phyloP scores from a whole-genome alignment of 2,329 filamentous ascomycete species.

The Fusarium udum region DNA sequence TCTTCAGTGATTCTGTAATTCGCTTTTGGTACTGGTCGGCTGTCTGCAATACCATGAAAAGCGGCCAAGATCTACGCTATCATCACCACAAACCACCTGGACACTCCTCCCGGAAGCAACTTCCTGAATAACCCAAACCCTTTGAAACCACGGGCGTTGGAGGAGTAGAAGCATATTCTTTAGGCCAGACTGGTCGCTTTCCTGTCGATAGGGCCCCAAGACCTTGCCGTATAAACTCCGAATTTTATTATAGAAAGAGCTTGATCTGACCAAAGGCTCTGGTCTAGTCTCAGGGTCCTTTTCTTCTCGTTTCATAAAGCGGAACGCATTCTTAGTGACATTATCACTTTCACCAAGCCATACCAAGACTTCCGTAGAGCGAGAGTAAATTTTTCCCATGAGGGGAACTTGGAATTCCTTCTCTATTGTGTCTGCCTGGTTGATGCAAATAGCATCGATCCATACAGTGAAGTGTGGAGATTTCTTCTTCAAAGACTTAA shows the following conservation, averaged over 20 bases:
- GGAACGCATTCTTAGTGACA: not conserved
- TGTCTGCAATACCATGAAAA: not conserved
- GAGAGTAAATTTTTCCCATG: not conserved
- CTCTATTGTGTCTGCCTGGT: not conserved
- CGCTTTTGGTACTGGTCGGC: not conserved
- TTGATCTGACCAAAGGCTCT: not conserved
- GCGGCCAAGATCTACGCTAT: not conserved
- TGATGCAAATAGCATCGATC: not conserved
- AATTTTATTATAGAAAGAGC: not conserved
- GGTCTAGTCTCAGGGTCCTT: not conserved
- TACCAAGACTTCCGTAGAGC: not conserved
- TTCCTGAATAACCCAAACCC: not conserved
- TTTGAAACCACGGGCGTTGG: not conserved
- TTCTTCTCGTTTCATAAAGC: not conserved
- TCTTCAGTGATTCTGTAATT: not conserved
- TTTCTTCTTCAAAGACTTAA: not conserved
- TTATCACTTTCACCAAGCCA: not conserved
- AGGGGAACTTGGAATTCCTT: not conserved
- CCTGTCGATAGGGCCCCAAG: not conserved
- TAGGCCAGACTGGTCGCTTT: not conserved
- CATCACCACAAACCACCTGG: not conserved
- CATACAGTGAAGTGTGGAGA: not conserved
- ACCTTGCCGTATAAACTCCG: not conserved
- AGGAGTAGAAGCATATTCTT: not conserved
- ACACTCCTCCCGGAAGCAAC: not conserved